phyloP scores from a whole-genome alignment of 495 filamentous ascomycete species.

The Hypoxylon perforatum region DNA sequence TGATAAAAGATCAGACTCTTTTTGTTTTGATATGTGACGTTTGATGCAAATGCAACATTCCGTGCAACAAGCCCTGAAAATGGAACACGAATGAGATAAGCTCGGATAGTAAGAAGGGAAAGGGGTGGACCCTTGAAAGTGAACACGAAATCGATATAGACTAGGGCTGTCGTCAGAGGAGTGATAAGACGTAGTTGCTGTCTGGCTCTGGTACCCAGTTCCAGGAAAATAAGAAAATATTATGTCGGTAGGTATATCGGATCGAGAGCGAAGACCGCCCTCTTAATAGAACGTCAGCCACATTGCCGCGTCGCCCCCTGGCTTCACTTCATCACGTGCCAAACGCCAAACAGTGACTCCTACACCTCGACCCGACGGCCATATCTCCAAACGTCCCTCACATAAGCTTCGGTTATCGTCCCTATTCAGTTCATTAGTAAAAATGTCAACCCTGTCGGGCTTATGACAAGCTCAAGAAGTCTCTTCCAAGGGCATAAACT shows the following conservation, averaged over 20 bases:
- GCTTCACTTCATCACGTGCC: conserved; percentile 9
- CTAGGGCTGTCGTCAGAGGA: not conserved
- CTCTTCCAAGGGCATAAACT: conserved; percentile 44
- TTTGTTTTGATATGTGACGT: conserved; percentile 9
- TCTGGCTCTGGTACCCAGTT: conserved; percentile 25
- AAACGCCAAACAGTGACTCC: conserved; percentile 28
- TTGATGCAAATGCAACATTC: conserved; percentile 27
- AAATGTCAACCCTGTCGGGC: conserved; percentile 1
- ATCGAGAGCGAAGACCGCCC: not conserved
- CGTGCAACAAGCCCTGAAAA: conserved; percentile 1
- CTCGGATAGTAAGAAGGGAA: not conserved
- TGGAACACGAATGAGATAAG: conserved; percentile 1
- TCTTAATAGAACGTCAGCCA: not conserved
- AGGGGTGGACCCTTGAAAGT: not conserved
- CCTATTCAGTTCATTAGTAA: conserved; percentile 18
- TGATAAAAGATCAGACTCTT: conserved; percentile 4
- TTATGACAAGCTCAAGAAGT: conserved; percentile 22
- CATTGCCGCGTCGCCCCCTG: conserved; percentile 2
- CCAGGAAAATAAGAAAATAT: conserved; percentile 5
- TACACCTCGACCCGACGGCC: not conserved
- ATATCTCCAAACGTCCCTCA: not conserved
- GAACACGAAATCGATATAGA: not conserved
- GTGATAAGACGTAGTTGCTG: conserved; percentile 20
- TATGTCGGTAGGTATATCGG: conserved; percentile 3
- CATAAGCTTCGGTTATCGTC: not conserved